Evolutionary conservation across 1,284 basidiomycete species (phyloP), one percentile per base, ranked within the genome.

Genomic region (Leccinum fallax): DNA sequence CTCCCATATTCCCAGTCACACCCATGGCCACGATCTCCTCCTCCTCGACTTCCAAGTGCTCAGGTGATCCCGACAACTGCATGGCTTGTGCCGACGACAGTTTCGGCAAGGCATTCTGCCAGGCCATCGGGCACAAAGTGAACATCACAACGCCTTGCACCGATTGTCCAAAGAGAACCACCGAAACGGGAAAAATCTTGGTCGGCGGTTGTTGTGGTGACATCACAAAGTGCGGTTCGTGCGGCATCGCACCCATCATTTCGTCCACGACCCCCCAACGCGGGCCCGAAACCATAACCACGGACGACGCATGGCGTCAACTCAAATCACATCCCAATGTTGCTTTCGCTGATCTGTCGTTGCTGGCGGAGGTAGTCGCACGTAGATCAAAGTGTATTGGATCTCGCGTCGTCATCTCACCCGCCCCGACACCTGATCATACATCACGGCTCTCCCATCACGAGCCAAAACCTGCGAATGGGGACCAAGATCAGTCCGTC

Each of bases 261-360:
- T 70, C 74, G 7, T 66, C 74, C 38, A 32, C 74, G 6, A 63
- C 67, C 26, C 61, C 61, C 34, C 59, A 69, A 55, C 63, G 68
- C 21, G 66, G 71, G 32, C 64, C 73, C 19, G 82, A 89, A 60
- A 90, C 85, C 9, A 91, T 96, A 57, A 85, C 92, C 19, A 91
- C 89, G 52, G 89, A 92, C 71, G 86, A 90, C 63, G 94, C 93
- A 5, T 96, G 94, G 94, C 87, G 84, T 59, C 87, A 89, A 65
- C 80, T 96, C 66, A 95, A 95, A 78, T 88, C 89, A 3, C 94
- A 96, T 77, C 94, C 94, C 1, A 95, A 95, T 66, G 87, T 91
- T 58, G 84, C 86, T 51, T 95, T 93, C 72, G 85, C 92, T 13
- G 92, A 94, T 71, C 80, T 96, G 53, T 79, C 87, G 0, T 80